Base-by-base conservation (phyloP, 129 eudicot species). In the Ambrosia artemisiifolia region DNA sequence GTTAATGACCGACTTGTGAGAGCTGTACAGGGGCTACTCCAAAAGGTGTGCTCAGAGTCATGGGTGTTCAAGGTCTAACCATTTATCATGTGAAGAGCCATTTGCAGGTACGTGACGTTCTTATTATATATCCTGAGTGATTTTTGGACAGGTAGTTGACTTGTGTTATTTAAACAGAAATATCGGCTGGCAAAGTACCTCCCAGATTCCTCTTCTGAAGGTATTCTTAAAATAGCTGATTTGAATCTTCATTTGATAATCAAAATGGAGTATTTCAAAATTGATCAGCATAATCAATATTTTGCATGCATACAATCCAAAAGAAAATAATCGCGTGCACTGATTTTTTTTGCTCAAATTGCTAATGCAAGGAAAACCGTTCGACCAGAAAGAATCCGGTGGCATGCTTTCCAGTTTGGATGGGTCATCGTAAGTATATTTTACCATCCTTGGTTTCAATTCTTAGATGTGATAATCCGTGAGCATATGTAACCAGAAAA, bases 81-180 rank as follows among this genome's bases (percentile, higher is more conserved):
- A 86, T 86, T 70, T 86, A 86, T 76, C 91, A 86, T 83, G 91
- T 86, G 54, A 86, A 86, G 76, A 86, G 91, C 82, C 88, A 86
- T 73, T 76, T 86, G 74, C 91, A 86, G 87, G 90, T 82, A 17
- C 59, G 74, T 50, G 24, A 53, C 50, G 38, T 63, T 2, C 47
- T 57, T 60, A 56, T 33, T 20, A 34, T 13, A 30, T 57, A 34
- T 62, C 40, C 44, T 28, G 32, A 20, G 3, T 0, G 3, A 55
- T 17, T 12, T 2, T 24, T n/a, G 44, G 70, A 33, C 49, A 68
- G 10, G 16, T 65, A 62, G 33, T 62, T 38, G 28, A 77, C 71
- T 70, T 36, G 12, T 47, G 46, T 62, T 46, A 60, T 51, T 53
- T 69, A n/a, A 81, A 55, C 68, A 82, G 88, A 86, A 86, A 72